Percentiles rank a stretch among this genome's conserved stretches.
Conservation (phyloP, 148 eudicot genomes). For the Selenicereus undatus region DNA sequence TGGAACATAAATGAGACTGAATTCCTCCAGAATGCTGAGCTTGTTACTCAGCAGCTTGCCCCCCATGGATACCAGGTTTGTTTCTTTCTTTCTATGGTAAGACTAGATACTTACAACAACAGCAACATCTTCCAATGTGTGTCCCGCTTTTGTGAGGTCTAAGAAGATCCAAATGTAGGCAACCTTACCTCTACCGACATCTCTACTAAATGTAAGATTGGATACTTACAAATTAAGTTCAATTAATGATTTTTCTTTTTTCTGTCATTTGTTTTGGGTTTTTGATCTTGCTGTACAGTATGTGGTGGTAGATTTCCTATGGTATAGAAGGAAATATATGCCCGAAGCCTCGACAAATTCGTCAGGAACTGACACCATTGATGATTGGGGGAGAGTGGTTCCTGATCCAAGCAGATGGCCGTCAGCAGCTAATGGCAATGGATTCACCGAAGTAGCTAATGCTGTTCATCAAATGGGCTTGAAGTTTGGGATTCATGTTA, state of each 20-base stretch:
- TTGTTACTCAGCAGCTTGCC: constrained; percentile 3
- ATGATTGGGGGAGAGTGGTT: constrained; percentile 5
- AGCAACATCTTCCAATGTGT: no score
- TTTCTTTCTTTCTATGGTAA: no score
- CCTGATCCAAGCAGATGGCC: constrained; percentile 10
- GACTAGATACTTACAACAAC: no score
- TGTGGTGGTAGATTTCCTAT: constrained; percentile 10
- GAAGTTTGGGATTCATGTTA: constrained; percentile 9
- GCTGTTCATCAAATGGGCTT: constrained; percentile 5
- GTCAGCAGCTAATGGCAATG: neutral
- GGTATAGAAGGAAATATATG: constrained; percentile 1
- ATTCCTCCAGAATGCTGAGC: constrained; percentile 8
- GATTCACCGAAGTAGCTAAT: neutral
- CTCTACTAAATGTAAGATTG: no score
- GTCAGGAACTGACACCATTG: neutral
- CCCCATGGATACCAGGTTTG: constrained; percentile 12
- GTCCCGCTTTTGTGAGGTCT: no score
- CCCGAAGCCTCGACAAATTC: constrained; percentile 8
- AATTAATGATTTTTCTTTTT: neutral
- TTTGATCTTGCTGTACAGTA: neutral
- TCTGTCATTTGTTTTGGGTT: neutral
- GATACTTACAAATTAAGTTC: no score
- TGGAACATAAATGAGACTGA: constrained; percentile 3
- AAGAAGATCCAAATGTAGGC: no score
- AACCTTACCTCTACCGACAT: no score